These are phyloP conservation scores for Mycena rosella DNA, from an alignment of 768 basidiomycete genomes.

Conservation along the genomic window DNA sequence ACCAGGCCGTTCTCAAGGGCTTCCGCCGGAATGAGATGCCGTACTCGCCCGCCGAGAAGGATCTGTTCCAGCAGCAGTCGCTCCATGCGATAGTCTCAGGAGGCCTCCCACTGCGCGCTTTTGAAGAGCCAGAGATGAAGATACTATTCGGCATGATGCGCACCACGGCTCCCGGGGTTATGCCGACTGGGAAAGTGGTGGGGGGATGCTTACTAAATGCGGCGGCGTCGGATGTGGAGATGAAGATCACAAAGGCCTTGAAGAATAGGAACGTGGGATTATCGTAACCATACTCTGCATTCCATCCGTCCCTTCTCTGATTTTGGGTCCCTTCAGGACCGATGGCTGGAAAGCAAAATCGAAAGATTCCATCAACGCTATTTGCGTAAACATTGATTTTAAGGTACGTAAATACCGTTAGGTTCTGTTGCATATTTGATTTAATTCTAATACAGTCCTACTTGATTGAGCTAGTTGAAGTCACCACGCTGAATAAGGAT, in stretches of 20 bases:
- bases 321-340: not conserved
- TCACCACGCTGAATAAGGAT: no score
- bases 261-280: not conserved
- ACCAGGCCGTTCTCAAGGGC: not conserved
- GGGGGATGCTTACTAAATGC: not conserved
- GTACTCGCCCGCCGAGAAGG: not conserved
- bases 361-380: slow-evolving; percentile 9
- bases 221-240: slow-evolving; percentile 12
- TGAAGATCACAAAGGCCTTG: not conserved
- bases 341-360: slow-evolving; percentile 14
- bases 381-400: slow-evolving; percentile 17
- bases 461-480: not conserved
- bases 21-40: slow-evolving; percentile 17
- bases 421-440: not conserved
- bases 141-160: slow-evolving; percentile 21
- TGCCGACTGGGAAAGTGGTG: not conserved
- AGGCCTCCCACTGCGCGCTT: not conserved
- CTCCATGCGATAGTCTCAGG: slow-evolving; percentile 9
- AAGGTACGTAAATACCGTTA: not conserved
- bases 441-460: not conserved
- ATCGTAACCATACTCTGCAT: not conserved
- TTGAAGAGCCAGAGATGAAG: slow-evolving; percentile 22
- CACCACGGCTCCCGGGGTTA: slow-evolving; percentile 2
- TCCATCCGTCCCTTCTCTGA: not conserved
- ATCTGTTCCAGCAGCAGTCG: slow-evolving; percentile 7